Conservation (phyloP, 257 asterid genomes). For the Solanum stenotomum region DNA sequence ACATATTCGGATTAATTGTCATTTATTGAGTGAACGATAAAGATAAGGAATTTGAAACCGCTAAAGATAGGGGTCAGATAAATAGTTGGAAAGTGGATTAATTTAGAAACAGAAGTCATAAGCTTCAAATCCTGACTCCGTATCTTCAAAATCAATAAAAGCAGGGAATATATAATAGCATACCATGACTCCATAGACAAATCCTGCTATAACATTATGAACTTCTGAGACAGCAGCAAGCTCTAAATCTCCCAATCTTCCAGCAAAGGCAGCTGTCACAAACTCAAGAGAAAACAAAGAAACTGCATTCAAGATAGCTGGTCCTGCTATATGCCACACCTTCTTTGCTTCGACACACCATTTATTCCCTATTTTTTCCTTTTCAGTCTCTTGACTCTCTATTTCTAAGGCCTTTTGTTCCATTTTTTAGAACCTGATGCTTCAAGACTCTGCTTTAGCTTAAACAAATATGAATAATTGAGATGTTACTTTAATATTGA, state of each 20-base stretch:
- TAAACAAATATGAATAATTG: background rate
- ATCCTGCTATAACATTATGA: slow-evolving; percentile 24
- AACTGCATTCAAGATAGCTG: slow-evolving; percentile 21
- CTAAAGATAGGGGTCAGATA: background rate
- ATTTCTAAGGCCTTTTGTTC: background rate
- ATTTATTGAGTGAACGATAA: background rate
- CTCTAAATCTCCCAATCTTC: slow-evolving; percentile 23
- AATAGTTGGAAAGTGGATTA: background rate
- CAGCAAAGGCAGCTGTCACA: slow-evolving; percentile 24
- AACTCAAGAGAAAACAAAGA: slow-evolving; percentile 20
- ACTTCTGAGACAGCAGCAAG: slow-evolving; percentile 30
- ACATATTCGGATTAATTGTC: background rate
- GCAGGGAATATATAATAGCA: background rate
- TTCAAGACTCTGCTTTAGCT: background rate
- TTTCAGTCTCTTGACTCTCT: background rate
- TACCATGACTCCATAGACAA: slow-evolving; percentile 30
- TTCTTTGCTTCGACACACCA: slow-evolving; percentile 18
- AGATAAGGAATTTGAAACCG: background rate
- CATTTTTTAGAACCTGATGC: slow-evolving; percentile 3
- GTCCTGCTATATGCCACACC: slow-evolving; percentile 26
- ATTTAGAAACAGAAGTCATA: background rate
- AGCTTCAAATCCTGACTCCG: background rate
- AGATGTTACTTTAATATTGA: background rate
- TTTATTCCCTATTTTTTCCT: background rate
- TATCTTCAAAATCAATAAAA: background rate